Evolutionary conservation across 306 rosid genomes (phyloP).

Genomic region (Rosa rugosa): DNA sequence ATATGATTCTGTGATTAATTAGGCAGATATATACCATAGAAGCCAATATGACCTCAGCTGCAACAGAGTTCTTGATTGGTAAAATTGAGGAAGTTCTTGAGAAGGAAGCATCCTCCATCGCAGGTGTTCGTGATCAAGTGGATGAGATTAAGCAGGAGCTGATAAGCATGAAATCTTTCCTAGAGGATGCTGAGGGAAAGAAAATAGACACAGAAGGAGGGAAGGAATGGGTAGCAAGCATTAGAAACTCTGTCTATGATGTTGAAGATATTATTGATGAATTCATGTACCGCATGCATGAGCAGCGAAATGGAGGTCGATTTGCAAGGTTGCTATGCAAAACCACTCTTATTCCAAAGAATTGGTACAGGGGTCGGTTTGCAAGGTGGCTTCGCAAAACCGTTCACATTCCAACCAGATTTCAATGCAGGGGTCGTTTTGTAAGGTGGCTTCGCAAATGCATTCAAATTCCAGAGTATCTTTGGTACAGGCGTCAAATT

Average conservation of each 20-base stretch:
- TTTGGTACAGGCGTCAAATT: constrained; percentile 3
- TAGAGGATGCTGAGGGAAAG: neutral
- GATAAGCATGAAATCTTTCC: neutral
- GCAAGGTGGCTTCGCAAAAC: constrained; percentile 4
- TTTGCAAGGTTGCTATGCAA: neutral
- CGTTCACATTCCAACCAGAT: neutral
- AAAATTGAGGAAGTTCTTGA: neutral
- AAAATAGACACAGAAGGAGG: neutral
- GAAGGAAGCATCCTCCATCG: constrained; percentile 7
- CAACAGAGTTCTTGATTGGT: neutral
- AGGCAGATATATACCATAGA: neutral
- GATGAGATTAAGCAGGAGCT: constrained; percentile 3
- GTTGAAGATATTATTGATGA: constrained; percentile 11
- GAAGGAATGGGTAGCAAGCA: constrained; percentile 2
- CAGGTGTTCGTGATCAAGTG: neutral
- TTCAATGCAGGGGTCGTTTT: neutral
- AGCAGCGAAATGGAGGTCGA: neutral
- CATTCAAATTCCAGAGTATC: neutral
- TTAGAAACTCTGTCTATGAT: neutral
- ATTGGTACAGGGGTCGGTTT: neutral
- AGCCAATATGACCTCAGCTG: neutral
- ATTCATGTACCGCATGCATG: neutral
- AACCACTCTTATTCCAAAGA: neutral
- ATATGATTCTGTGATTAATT: neutral
- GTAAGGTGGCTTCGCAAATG: constrained; percentile 1